Conservation (phyloP, 148 eudicot genomes). For the Rhododendron griersonianum region DNA sequence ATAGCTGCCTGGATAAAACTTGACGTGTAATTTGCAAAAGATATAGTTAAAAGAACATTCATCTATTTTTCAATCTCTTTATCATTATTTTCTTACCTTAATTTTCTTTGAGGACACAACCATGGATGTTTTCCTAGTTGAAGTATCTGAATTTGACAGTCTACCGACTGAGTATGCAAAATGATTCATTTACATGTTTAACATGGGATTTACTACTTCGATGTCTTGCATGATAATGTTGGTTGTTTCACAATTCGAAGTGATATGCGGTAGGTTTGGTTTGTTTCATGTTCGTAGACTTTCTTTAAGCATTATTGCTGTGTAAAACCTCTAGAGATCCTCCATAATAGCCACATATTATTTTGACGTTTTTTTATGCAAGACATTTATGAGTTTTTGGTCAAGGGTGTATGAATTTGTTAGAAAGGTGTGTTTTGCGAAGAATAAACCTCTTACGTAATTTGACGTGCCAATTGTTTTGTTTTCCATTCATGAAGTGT, state of each 20-base stretch:
- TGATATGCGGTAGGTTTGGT: neutral
- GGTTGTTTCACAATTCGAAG: neutral
- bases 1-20: neutral
- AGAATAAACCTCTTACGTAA: neutral
- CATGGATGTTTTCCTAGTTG: neutral
- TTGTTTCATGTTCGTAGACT: neutral
- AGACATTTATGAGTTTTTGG: neutral
- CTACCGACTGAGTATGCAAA: neutral
- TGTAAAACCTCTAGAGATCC: neutral
- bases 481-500: neutral
- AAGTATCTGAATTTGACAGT: neutral
- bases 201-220: neutral
- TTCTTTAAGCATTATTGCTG: neutral
- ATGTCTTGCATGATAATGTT: neutral
- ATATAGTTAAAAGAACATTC: neutral
- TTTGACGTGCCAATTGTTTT: neutral
- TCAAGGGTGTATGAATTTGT: neutral
- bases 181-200: neutral
- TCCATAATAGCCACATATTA: neutral
- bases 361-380: neutral
- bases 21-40: neutral
- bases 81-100: neutral
- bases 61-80: neutral
- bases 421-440: neutral
- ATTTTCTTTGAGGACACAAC: neutral